A percentile compares a stretch with the other conserved stretches of the same genome.
These are phyloP conservation scores for Postia placenta DNA, from an alignment of 768 basidiomycete genomes.

Conservation along the genomic window DNA sequence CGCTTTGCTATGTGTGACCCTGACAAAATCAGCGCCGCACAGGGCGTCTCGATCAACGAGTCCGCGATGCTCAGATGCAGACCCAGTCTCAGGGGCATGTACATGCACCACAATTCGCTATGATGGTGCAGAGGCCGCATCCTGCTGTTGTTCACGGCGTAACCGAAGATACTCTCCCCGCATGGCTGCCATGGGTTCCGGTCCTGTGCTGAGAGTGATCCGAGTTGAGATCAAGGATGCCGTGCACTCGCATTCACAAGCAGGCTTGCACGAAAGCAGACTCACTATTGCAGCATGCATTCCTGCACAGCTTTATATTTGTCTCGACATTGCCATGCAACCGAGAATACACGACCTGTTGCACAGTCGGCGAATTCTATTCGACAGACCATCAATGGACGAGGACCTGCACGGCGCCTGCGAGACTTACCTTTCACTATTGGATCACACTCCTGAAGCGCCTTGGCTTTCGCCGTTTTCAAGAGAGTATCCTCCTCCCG, in stretches of 20 bases:
- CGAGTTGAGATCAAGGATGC: background rate
- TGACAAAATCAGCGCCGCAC: no score
- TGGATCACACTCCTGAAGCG: constrained; percentile 71
- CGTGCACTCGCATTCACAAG: background rate
- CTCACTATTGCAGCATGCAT: constrained; percentile 79
- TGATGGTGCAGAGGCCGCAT: constrained; percentile 3
- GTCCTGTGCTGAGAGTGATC: constrained; percentile 60
- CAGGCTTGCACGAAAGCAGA: constrained; percentile 6
- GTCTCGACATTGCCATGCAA: constrained; percentile 77
- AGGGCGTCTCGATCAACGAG: no score
- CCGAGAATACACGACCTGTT: constrained; percentile 71
- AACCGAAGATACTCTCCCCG: constrained; percentile 70
- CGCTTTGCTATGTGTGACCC: no score
- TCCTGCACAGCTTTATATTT: constrained; percentile 65
- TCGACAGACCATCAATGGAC: background rate
- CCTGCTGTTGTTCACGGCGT: constrained; percentile 35
- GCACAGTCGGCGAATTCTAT: constrained; percentile 85
- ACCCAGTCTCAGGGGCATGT: no score
- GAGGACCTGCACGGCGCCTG: background rate
- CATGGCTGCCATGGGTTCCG: constrained; percentile 67
- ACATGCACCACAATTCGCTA: no score
- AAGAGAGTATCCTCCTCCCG: constrained; percentile 83
- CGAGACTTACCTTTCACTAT: constrained; percentile 61
- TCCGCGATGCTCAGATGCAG: no score
- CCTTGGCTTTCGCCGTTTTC: constrained; percentile 75